Conservation (phyloP, 768 basidiomycete species). For the Lentinula edodes region DNA sequence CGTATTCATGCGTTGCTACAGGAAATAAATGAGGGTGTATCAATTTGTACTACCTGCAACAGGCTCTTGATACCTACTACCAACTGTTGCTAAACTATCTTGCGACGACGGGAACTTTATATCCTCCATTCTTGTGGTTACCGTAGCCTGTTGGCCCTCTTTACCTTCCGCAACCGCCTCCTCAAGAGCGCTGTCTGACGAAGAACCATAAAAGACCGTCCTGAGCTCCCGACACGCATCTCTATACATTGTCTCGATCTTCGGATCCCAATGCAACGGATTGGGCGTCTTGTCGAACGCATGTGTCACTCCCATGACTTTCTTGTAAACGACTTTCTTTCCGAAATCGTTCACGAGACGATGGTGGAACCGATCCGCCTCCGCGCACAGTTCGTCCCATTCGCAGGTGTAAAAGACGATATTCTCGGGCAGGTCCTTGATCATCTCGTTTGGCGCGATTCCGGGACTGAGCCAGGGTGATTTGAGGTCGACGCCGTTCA, state of each 20-base stretch:
- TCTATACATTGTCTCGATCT: constrained; percentile 6
- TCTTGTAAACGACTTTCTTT: constrained; percentile 5
- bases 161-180: not conserved
- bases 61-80: not conserved
- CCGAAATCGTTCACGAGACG: constrained; percentile 5
- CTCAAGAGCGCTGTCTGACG: not conserved
- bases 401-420: constrained; percentile 7
- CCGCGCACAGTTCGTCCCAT: constrained; percentile 6
- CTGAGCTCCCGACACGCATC: constrained; percentile 6
- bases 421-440: constrained; percentile 4
- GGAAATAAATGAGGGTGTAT: constrained; percentile 10
- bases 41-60: not conserved
- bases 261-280: constrained; percentile 4
- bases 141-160: constrained; percentile 1
- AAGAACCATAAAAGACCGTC: constrained; percentile 7
- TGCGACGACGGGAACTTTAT: not conserved
- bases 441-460: constrained; percentile 4
- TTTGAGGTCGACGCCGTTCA: not conserved
- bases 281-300: constrained; percentile 5
- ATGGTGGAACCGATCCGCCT: constrained; percentile 2
- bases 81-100: constrained; percentile 5
- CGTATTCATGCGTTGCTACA: too few species aligned
- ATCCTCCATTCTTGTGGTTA: constrained; percentile 2
- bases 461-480: constrained; percentile 8
- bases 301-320: constrained; percentile 3